phyloP scores from a whole-genome alignment of 2,329 filamentous ascomycete species.

The Cercospora beticola region DNA sequence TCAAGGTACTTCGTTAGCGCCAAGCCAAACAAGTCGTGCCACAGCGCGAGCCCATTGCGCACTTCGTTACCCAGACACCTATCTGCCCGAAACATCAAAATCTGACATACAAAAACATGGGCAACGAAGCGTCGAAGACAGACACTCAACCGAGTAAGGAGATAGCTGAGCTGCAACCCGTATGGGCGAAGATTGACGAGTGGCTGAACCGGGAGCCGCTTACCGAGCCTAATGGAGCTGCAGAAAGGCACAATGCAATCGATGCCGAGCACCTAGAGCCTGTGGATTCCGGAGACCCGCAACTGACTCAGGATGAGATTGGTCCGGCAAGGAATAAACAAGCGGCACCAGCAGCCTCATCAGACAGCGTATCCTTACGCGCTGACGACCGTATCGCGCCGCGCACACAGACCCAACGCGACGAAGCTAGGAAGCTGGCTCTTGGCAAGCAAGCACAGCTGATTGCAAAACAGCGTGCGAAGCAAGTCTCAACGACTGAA shows the following conservation, averaged over 20 bases:
- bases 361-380: too few relatives aligned
- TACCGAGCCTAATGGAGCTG: neutral
- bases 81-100: neutral
- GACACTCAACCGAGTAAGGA: neutral
- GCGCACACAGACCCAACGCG: neutral
- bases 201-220: neutral
- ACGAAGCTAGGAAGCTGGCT: neutral
- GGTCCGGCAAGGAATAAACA: too few relatives aligned
- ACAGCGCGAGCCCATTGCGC: neutral
- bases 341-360: too few relatives aligned
- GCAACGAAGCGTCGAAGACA: neutral
- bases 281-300: neutral
- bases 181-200: neutral
- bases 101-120: neutral
- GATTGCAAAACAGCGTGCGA: neutral
- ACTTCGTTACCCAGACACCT: neutral
- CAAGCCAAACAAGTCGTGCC: neutral
- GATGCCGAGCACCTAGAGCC: neutral
- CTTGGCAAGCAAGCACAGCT: neutral
- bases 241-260: neutral
- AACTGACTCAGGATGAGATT: too few relatives aligned
- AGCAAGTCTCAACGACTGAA: neutral
- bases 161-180: neutral
- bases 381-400: too few relatives aligned
- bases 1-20: neutral